These are phyloP conservation scores for Lactarius vividus DNA, from an alignment of 768 basidiomycete genomes.

Conservation along the genomic window DNA sequence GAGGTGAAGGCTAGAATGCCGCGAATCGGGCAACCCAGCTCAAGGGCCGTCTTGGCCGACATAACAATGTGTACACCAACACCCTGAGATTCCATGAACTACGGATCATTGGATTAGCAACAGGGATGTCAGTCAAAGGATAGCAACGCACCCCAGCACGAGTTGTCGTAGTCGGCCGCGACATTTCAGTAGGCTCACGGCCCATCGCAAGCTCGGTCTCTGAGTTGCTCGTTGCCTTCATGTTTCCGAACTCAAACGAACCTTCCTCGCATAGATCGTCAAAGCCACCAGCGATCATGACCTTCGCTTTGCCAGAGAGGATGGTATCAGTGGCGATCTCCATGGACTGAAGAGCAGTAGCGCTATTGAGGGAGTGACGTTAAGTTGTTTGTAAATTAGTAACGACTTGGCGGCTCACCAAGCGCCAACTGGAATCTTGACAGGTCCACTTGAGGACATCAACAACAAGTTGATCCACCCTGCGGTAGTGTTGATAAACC, in stretches of 20 bases:
- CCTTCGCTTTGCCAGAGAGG: conserved; percentile 92
- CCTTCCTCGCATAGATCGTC: conserved; percentile 99
- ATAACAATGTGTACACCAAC: conserved; percentile 97
- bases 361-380: conserved; percentile 44
- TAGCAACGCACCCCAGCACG: conserved; percentile 74
- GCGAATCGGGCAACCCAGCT: conserved; percentile 91
- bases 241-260: conserved; percentile 98
- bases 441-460: conserved; percentile 93
- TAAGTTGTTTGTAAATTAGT: conserved; percentile 15
- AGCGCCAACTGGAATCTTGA: conserved; percentile 99
- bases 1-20: conserved; percentile 95
- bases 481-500: conserved; percentile 98
- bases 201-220: conserved; percentile 99
- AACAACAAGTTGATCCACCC: conserved; percentile 97
- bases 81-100: conserved; percentile 97
- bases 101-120: conserved; percentile 16
- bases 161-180: conserved; percentile 93
- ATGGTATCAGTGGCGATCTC: conserved; percentile 98
- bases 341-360: conserved; percentile 95
- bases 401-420: conserved; percentile 54
- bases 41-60: conserved; percentile 93
- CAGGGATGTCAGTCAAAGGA: conserved; percentile 10
- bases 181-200: conserved; percentile 98
- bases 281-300: conserved; percentile 99
- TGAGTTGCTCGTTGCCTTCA: conserved; percentile 98